Evolutionary conservation across 2,329 filamentous ascomycete genomes (phyloP).

Genomic region (Xylaria sp.): DNA sequence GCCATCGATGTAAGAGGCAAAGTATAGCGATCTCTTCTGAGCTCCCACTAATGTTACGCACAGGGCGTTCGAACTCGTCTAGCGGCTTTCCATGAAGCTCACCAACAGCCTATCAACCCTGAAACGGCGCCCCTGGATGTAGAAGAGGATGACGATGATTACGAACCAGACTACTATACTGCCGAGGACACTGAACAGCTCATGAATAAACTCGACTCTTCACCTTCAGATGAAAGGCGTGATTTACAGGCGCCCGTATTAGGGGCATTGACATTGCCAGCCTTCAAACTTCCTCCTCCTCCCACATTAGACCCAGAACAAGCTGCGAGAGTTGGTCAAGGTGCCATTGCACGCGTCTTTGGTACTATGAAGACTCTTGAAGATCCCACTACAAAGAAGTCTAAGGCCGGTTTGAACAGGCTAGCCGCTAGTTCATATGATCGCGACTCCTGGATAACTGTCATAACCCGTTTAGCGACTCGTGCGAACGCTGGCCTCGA

Average conservation of each 20-base stretch:
- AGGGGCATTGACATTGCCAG: slow-evolving; percentile 72
- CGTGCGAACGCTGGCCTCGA: slow-evolving; percentile 79
- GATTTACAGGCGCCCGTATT: slow-evolving; percentile 59
- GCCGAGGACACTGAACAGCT: slow-evolving; percentile 83
- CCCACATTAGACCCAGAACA: slow-evolving; percentile 77
- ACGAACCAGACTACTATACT: slow-evolving; percentile 86
- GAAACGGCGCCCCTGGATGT: slow-evolving; percentile 72
- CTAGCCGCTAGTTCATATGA: slow-evolving; percentile 87
- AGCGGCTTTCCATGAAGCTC: slow-evolving; percentile 56
- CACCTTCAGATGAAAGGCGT: slow-evolving; percentile 65
- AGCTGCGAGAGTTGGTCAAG: slow-evolving; percentile 77
- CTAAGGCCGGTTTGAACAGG: slow-evolving; percentile 80
- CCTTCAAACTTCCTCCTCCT: slow-evolving; percentile 83
- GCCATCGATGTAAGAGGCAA: slow-evolving; percentile 73
- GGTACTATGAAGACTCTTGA: slow-evolving; percentile 80
- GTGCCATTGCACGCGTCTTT: slow-evolving; percentile 81
- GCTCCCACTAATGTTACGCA: slow-evolving; percentile 25
- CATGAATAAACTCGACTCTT: slow-evolving; percentile 78
- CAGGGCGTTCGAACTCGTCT: slow-evolving; percentile 66
- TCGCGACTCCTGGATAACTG: slow-evolving; percentile 89
- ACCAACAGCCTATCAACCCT: slow-evolving; percentile 63
- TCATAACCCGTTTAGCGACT: slow-evolving; percentile 87
- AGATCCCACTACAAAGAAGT: slow-evolving; percentile 69
- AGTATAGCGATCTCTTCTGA: background rate
- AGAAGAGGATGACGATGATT: slow-evolving; percentile 88